phyloP scores from a whole-genome alignment of 768 basidiomycete genomes.

The Tulasnella sp. region DNA sequence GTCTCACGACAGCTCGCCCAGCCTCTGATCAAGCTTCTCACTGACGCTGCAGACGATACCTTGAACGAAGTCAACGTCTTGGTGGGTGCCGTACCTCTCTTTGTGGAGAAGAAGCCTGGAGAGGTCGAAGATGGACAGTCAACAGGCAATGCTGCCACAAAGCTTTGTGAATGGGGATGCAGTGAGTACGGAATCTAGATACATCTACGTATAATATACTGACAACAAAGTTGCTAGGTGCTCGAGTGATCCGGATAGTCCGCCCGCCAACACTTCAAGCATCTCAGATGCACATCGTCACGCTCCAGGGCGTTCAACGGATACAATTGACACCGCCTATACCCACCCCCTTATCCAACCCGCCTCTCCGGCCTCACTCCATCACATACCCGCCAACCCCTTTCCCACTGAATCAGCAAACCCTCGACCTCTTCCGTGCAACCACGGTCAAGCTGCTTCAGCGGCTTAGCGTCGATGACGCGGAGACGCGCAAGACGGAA shows the following conservation, averaged over 20 bases:
- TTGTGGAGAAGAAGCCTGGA: background rate
- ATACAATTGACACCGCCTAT: constrained; percentile 41
- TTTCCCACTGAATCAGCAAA: constrained; percentile 38
- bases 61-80: constrained; percentile 32
- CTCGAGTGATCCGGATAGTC: constrained; percentile 58
- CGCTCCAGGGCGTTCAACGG: constrained; percentile 60
- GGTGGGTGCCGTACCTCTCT: constrained; percentile 50
- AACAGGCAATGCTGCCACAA: constrained; percentile 1
- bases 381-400: constrained; percentile 27
- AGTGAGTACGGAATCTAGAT: constrained; percentile 12
- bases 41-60: constrained; percentile 50
- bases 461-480: constrained; percentile 38
- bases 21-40: constrained; percentile 52
- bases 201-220: background rate
- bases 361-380: constrained; percentile 23
- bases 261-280: constrained; percentile 46
- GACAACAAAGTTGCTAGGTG: constrained; percentile 30
- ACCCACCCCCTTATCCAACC: constrained; percentile 18
- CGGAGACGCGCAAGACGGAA: constrained; percentile 29
- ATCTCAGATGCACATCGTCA: constrained; percentile 53
- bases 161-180: constrained; percentile 17
- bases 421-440: constrained; percentile 55
- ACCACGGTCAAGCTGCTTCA: constrained; percentile 57
- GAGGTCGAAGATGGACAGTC: constrained; percentile 17
- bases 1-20: constrained; percentile 52